phyloP scores from a whole-genome alignment of 2,329 filamentous ascomycete genomes.

The Simplicillium sp. region DNA sequence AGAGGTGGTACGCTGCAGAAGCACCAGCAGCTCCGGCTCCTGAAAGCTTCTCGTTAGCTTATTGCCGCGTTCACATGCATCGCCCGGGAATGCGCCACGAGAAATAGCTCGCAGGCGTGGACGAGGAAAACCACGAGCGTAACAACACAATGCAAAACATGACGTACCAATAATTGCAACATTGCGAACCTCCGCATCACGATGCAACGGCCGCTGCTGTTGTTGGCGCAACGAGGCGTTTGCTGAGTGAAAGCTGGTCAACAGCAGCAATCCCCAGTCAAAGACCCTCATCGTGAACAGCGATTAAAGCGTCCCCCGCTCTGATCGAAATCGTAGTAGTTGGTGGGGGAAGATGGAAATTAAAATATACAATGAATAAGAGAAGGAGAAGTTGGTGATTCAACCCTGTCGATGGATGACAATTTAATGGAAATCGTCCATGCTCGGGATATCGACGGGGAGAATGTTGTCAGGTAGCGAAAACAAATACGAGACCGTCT shows the following conservation, averaged over 20 bases:
- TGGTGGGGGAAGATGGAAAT: too few relatives aligned
- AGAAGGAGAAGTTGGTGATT: background rate
- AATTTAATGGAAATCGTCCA: too few relatives aligned
- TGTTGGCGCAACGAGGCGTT: slow-evolving; percentile 7
- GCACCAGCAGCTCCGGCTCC: slow-evolving; percentile 85
- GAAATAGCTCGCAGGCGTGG: background rate
- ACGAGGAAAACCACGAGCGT: background rate
- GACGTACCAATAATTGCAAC: slow-evolving; percentile 26
- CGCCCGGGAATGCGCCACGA: background rate
- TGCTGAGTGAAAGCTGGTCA: slow-evolving; percentile 7
- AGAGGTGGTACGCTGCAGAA: slow-evolving; percentile 76
- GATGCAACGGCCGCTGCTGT: background rate
- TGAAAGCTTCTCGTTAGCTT: slow-evolving; percentile 22
- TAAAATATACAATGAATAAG: background rate
- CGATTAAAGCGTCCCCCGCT: too few relatives aligned
- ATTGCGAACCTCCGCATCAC: slow-evolving; percentile 16
- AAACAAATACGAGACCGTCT: too few relatives aligned
- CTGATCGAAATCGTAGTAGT: too few relatives aligned
- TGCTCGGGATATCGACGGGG: too few relatives aligned
- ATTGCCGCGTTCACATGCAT: slow-evolving; percentile 1
- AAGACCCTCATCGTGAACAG: slow-evolving; percentile 8
- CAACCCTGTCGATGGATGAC: too few relatives aligned
- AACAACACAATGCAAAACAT: background rate
- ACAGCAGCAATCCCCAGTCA: slow-evolving; percentile 8
- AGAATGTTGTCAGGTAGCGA: too few relatives aligned